Evolutionary conservation across 2,329 filamentous ascomycete genomes (phyloP).

Genomic region (Canariomyces notabilis): DNA sequence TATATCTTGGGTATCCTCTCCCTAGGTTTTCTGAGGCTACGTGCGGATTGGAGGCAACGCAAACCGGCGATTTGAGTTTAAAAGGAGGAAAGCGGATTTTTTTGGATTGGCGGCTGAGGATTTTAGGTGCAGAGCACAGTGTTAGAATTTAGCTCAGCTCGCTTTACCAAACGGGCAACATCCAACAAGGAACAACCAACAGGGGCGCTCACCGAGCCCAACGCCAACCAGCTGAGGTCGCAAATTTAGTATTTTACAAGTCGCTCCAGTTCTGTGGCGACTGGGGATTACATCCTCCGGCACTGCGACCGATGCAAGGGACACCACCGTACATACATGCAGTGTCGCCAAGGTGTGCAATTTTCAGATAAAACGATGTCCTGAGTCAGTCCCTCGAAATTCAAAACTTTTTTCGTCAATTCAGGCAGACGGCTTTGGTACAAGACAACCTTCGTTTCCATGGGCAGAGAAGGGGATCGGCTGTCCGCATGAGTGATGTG

Average conservation of each 20-base stretch:
- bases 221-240: neutral
- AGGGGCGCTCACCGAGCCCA: neutral
- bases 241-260: constrained; percentile 10
- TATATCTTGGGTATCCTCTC: too few species aligned
- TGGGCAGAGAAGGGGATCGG: too few species aligned
- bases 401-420: too few species aligned
- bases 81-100: constrained; percentile 25
- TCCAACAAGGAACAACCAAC: constrained; percentile 6
- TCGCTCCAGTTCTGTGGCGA: constrained; percentile 11
- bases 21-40: neutral
- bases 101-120: constrained; percentile 23
- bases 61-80: constrained; percentile 14
- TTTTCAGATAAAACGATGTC: too few species aligned
- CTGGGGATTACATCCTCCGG: neutral
- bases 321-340: constrained; percentile 8
- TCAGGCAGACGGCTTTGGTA: too few species aligned
- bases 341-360: neutral
- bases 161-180: too few species aligned
- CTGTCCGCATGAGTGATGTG: too few species aligned
- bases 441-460: too few species aligned
- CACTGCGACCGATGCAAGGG: constrained; percentile 10
- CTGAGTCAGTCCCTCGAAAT: constrained; percentile 6
- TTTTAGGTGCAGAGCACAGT: constrained; percentile 20
- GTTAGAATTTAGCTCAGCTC: constrained; percentile 18
- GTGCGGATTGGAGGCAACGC: neutral